Conservation (phyloP, 257 asterid genomes). For the Perilla frutescens region DNA sequence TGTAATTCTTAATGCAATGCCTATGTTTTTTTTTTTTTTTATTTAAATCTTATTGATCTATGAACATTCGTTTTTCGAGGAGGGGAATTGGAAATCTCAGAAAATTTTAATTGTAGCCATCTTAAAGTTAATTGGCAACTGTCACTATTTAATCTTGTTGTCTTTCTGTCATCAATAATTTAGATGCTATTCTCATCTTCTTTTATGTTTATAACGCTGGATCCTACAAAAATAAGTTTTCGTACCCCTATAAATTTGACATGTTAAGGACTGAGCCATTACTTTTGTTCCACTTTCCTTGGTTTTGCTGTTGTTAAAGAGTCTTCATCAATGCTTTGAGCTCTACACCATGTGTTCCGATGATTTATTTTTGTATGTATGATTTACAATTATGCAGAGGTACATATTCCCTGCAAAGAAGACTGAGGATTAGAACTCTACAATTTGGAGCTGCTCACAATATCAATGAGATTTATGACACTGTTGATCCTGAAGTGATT, state of each 20-base stretch:
- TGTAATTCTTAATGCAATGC: not conserved
- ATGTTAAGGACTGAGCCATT: slow-evolving; percentile 11
- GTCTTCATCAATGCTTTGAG: slow-evolving; percentile 29
- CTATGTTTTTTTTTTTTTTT: not conserved
- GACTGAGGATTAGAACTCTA: slow-evolving; percentile 90
- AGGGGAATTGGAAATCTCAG: not conserved
- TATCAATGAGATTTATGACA: slow-evolving; percentile 85
- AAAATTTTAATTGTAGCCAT: not conserved
- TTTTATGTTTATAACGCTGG: slow-evolving; percentile 20
- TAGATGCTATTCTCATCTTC: slow-evolving; percentile 20
- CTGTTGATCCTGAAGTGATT: slow-evolving; percentile 92
- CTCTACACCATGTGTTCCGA: slow-evolving; percentile 11
- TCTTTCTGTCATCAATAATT: slow-evolving; percentile 10
- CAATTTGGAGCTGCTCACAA: slow-evolving; percentile 75
- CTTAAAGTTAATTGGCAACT: not conserved
- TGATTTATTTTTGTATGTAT: slow-evolving; percentile 17
- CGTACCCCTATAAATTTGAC: slow-evolving; percentile 9
- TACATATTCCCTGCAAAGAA: slow-evolving; percentile 79
- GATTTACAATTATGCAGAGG: slow-evolving; percentile 56
- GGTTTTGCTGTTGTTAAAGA: slow-evolving; percentile 26
- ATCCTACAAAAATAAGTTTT: slow-evolving; percentile 16
- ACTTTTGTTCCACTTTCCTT: slow-evolving; percentile 12
- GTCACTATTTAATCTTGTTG: slow-evolving; percentile 12
- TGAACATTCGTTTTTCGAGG: not conserved
- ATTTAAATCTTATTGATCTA: slow-evolving; percentile 2